phyloP scores from a whole-genome alignment of 441 rosid species.

The Populus hybrid region DNA sequence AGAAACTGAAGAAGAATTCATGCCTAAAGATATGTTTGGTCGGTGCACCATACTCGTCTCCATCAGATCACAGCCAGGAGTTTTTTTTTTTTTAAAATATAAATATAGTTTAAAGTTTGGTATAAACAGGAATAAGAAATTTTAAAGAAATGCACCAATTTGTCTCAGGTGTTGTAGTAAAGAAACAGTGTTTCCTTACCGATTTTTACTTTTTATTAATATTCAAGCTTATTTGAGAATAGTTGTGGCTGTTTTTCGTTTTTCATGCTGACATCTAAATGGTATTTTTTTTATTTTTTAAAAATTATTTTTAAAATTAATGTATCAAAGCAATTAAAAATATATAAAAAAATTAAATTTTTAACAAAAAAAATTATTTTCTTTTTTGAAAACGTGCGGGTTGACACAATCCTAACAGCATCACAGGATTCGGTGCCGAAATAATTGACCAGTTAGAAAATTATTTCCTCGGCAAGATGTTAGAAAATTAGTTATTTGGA shows the following conservation, averaged over 20 bases:
- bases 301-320: too few species aligned
- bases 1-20: not conserved
- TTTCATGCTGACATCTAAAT: too few species aligned
- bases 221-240: too few species aligned
- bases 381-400: too few species aligned
- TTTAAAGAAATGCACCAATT: not conserved
- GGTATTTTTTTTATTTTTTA: too few species aligned
- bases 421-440: not conserved
- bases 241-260: too few species aligned
- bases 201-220: too few species aligned
- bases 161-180: not conserved
- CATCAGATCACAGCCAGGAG: not conserved
- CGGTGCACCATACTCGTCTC: not conserved
- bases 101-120: too few species aligned
- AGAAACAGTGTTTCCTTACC: not conserved
- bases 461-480: not conserved
- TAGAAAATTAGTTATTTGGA: not conserved
- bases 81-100: too few species aligned
- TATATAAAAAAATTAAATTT: too few species aligned
- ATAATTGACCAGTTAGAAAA: not conserved
- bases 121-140: not conserved
- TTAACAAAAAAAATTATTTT: too few species aligned
- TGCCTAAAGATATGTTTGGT: not conserved
- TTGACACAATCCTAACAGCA: not conserved
- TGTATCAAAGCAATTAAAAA: too few species aligned